Base-by-base conservation (phyloP, 805 yeast genomes). In the Isabelozyma gotoi region DNA sequence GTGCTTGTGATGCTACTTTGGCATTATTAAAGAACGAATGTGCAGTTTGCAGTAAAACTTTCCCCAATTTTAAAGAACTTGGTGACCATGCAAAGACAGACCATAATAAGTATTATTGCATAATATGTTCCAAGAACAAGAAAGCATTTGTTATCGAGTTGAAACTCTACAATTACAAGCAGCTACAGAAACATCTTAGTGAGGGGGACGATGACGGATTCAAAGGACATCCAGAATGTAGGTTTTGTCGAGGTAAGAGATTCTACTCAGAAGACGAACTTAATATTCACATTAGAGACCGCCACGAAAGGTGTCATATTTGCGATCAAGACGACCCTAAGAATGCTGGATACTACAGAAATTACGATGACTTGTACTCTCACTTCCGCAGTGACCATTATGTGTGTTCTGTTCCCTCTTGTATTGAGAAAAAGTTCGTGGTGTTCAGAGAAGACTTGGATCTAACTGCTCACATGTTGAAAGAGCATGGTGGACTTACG, bases 251-350 rank as follows among this genome's bases (percentile, higher is more conserved):
- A 3, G 81, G 81, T 2, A 76, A 71, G 51, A 67, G 95, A 44
- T 91, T 88, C 60, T 94, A 94, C 60, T 88, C 96, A 0, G 88
- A 82, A 33, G 97, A 92, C 60, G 98, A 91, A 60, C 72, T 90
- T 53, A 81, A 80, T 50, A 64, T 82, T 24, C 99, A 94, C 63
- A 77, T 91, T 67, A 74, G 96, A 51, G 85, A 87, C 47, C 69
- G 69, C 39, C 99, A 94, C 63, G 97, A 91, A 59, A 81, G 83
- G 51, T 94, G 99, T 62, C 88, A 83, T 54, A 82, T 94, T 24
- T 94, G 99, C 68, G 96, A 90, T 52, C 84, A 79, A 59, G 62
- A 77, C 12, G 66, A 71, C 19, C 95, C 95, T 0, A 84, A 80
- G 51, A 56, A 58, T 4, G 71, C 73, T 0, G 68, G 65, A 41